These are phyloP conservation scores for Aegle marmelos DNA, from an alignment of 345 rosid genomes.

Conservation along the genomic window DNA sequence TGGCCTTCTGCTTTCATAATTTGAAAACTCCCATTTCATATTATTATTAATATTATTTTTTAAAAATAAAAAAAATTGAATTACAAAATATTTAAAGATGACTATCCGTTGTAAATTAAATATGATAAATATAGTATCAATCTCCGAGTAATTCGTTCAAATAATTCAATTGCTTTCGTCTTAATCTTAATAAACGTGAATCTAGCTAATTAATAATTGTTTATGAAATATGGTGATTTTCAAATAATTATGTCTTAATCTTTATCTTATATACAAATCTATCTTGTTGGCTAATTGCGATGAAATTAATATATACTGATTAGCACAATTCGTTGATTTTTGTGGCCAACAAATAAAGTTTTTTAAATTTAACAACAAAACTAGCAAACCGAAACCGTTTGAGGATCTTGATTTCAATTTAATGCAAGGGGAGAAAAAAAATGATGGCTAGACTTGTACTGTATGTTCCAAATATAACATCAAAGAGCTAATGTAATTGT, in stretches of 20 bases:
- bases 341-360: not conserved
- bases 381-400: slow-evolving; percentile 4
- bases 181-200: too few relatives aligned
- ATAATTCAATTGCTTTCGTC: too few relatives aligned
- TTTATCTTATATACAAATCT: not conserved
- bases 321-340: not conserved
- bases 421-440: too few relatives aligned
- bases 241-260: not conserved
- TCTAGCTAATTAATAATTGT: too few relatives aligned
- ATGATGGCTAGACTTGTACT: too few relatives aligned
- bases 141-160: not conserved
- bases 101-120: not conserved
- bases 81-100: too few relatives aligned
- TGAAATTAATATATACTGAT: too few relatives aligned
- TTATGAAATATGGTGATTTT: too few relatives aligned
- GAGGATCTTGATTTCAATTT: not conserved
- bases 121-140: not conserved
- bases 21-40: not conserved
- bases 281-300: not conserved
- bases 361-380: not conserved
- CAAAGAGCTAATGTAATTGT: too few relatives aligned
- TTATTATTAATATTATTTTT: too few relatives aligned
- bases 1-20: not conserved
- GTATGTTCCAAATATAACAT: too few relatives aligned
- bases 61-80: too few relatives aligned